Evolutionary conservation across 768 basidiomycete species (phyloP), one percentile per base, ranked within the genome.

Genomic region (Lentinula lateritia): DNA sequence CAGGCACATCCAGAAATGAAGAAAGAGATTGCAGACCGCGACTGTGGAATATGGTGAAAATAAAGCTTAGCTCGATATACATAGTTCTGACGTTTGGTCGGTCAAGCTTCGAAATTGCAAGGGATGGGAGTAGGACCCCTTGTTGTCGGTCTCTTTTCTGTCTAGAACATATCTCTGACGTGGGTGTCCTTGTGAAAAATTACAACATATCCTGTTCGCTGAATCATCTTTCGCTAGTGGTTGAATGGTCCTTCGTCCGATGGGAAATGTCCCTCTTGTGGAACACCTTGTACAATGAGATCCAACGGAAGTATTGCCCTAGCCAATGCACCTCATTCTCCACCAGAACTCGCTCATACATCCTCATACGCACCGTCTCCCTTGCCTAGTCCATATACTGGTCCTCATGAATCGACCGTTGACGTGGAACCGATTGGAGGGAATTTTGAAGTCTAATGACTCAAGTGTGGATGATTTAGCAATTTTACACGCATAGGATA

Each of bases 341-440:
- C 38, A 3, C 41, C 41, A 15, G 8, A 56, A 56, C 39, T 13
- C 8, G 38, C 55, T 2, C 55, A 41, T 43, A n/a, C 55, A 15
- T 42, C 55, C 16, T 34, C 55, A 20, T 56, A 45, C 23, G 41
- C 38, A 20, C 55, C 41, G 28, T 42, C 55, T 15, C 41, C 41
- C 7, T 41, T 56, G 32, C 13, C 38, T 32, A 38, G 55, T 16
- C 39, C 38, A 13, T 56, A 42, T 43, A 18, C 9, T 3, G 55
- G 55, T 56, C 55, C 55, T 9, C 55, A 56, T 18, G 55, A 56
- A 56, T 41, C 55, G 41, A 56, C 55, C n/a, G 55, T 56, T 7
- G 38, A 56, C 32, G 55, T 45, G 15, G 41, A 56, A n/a, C 55
- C 55, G 8, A 56, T 56, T 20, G 41, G 41, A 20, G 55, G 16